Evolutionary conservation across 192 early-diverging fungal species (phyloP).

Genomic region (Diversispora eburnea): DNA sequence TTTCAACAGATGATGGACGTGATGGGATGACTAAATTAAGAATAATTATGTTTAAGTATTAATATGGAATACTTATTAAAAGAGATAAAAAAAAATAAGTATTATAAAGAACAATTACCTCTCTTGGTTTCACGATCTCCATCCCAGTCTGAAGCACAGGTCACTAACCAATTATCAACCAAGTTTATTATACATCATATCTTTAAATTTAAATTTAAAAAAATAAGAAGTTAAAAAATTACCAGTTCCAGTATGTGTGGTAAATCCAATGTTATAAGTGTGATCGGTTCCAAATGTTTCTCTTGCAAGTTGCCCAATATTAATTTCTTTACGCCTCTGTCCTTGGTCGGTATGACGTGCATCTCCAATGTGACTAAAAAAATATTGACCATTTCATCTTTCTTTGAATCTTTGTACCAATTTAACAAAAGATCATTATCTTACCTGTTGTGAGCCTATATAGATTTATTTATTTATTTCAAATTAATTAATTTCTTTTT

Average conservation of each 20-base stretch:
- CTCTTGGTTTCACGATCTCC: background rate
- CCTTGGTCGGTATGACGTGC: constrained; percentile 2
- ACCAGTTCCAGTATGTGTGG: constrained; percentile 5
- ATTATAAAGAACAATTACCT: background rate
- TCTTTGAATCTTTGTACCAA: too few species aligned
- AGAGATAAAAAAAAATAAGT: background rate
- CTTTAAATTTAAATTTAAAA: background rate
- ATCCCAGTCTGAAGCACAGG: constrained; percentile 2
- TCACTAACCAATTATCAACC: background rate
- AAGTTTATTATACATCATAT: background rate
- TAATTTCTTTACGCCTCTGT: background rate
- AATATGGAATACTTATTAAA: background rate
- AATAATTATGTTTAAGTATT: background rate
- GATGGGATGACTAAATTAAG: background rate
- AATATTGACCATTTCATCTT: too few species aligned
- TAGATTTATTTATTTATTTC: background rate
- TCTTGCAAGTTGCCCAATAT: constrained; percentile 16
- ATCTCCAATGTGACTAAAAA: constrained; percentile 6
- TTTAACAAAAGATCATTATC: too few species aligned
- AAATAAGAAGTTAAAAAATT: background rate
- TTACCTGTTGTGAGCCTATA: constrained; percentile 1
- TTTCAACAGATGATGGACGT: background rate
- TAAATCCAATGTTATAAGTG: constrained; percentile 1
- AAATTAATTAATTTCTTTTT: background rate
- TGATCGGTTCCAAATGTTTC: background rate